phyloP scores from a whole-genome alignment of 129 eudicot genomes.

The Flaveria robusta region DNA sequence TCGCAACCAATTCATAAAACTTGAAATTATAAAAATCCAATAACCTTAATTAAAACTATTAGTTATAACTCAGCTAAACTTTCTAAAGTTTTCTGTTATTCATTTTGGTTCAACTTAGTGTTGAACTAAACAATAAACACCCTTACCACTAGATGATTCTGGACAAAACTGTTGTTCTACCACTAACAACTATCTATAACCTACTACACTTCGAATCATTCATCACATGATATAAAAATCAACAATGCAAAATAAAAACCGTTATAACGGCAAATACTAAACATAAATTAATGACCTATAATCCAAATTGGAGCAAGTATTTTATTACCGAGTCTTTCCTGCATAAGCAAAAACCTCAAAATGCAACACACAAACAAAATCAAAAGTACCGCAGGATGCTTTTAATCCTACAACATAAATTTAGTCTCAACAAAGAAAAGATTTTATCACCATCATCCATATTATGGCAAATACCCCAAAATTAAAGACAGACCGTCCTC shows the following conservation, averaged over 20 bases:
- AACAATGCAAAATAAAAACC: background rate
- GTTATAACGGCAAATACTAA: background rate
- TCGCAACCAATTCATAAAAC: no score
- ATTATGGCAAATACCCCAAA: constrained; percentile 13
- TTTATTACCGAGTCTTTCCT: constrained; percentile 19
- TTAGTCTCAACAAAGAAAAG: constrained; percentile 14
- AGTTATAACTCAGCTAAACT: no score
- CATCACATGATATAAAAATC: background rate
- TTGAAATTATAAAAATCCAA: no score
- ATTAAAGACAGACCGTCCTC: background rate
- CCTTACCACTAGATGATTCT: no score
- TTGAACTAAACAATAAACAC: no score
- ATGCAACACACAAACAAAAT: constrained; percentile 19
- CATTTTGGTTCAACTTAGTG: no score
- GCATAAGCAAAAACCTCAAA: constrained; percentile 16
- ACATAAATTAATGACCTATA: background rate
- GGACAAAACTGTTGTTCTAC: no score
- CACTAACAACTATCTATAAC: no score
- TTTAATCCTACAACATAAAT: constrained; percentile 17
- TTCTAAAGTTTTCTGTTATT: no score
- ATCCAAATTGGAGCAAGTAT: constrained; percentile 14
- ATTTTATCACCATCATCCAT: constrained; percentile 20
- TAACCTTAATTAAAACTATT: no score
- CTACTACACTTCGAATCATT: no score
- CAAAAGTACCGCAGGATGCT: constrained; percentile 18